These are phyloP conservation scores for Linnemannia schmuckeri DNA, from an alignment of 192 early-diverging fungal genomes.

Conservation along the genomic window DNA sequence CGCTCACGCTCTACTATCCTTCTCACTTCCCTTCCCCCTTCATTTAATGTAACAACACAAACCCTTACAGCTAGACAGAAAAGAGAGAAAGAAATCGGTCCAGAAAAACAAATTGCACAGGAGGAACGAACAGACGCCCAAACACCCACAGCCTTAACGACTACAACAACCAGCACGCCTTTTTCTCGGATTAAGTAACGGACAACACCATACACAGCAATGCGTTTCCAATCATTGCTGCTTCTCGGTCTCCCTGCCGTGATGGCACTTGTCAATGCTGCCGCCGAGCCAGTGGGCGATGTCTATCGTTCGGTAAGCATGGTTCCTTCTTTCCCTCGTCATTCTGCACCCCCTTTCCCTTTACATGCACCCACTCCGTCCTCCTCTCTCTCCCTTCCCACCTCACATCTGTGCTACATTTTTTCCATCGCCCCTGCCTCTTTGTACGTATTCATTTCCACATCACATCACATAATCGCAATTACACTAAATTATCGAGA, in stretches of 20 bases:
- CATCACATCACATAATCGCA: background rate
- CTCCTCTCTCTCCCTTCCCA: background rate
- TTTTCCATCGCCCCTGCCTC: background rate
- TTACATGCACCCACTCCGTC: background rate
- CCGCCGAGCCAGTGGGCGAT: background rate
- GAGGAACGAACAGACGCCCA: background rate
- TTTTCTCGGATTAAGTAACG: background rate
- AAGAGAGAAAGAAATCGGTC: background rate
- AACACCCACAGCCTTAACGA: background rate
- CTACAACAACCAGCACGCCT: background rate
- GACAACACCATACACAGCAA: background rate
- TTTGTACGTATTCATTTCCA: background rate
- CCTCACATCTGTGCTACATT: too few species aligned
- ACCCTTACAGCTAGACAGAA: conserved; percentile 4
- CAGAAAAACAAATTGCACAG: background rate
- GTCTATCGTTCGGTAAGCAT: conserved; percentile 12
- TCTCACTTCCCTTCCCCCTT: too few species aligned
- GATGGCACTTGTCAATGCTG: conserved; percentile 12
- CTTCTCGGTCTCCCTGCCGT: conserved; percentile 18
- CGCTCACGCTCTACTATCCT: background rate
- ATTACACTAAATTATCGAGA: background rate
- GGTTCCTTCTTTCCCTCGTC: background rate
- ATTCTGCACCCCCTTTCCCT: background rate
- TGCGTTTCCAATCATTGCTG: conserved; percentile 6
- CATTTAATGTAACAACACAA: background rate